These are phyloP conservation scores for Trametes elegans DNA, from an alignment of 768 basidiomycete species.

Conservation along the genomic window DNA sequence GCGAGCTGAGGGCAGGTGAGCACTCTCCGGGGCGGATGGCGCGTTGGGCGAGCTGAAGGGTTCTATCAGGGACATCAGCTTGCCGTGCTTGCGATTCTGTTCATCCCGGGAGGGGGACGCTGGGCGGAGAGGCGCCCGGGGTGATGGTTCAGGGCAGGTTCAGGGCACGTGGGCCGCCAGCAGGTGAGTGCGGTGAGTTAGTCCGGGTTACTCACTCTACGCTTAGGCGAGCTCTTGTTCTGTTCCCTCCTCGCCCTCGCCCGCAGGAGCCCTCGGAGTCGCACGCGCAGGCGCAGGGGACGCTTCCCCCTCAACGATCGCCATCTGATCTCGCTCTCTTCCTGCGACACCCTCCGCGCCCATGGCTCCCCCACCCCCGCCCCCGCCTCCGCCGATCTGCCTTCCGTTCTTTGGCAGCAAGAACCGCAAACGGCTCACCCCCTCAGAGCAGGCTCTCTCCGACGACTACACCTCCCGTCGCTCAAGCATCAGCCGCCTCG, in stretches of 20 bases:
- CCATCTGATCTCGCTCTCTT: constrained; percentile 12
- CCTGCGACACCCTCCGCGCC: constrained; percentile 24
- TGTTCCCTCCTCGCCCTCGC: constrained; percentile 17
- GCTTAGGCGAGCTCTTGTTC: background rate
- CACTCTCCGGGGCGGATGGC: too few species aligned
- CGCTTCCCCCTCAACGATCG: constrained; percentile 3
- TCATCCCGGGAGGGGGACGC: too few species aligned
- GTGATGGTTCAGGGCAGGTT: too few species aligned
- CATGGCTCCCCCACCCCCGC: constrained; percentile 30
- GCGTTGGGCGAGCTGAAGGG: too few species aligned
- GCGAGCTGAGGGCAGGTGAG: too few species aligned
- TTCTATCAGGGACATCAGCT: too few species aligned
- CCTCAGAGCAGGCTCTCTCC: constrained; percentile 23
- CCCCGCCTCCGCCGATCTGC: constrained; percentile 31
- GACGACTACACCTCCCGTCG: constrained; percentile 26
- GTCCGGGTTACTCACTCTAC: too few species aligned
- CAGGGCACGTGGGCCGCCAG: too few species aligned
- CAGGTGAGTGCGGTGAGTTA: too few species aligned
- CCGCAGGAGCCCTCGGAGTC: constrained; percentile 22
- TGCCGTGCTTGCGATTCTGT: too few species aligned
- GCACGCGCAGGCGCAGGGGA: background rate
- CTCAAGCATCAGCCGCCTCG: constrained; percentile 28
- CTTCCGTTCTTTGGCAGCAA: constrained; percentile 28
- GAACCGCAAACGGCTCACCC: constrained; percentile 24
- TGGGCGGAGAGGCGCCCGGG: too few species aligned